A percentile compares a stretch with the other conserved stretches of the same genome.
phyloP scores from a whole-genome alignment of 106 monocot species.

The Dactylorhiza incarnata region DNA sequence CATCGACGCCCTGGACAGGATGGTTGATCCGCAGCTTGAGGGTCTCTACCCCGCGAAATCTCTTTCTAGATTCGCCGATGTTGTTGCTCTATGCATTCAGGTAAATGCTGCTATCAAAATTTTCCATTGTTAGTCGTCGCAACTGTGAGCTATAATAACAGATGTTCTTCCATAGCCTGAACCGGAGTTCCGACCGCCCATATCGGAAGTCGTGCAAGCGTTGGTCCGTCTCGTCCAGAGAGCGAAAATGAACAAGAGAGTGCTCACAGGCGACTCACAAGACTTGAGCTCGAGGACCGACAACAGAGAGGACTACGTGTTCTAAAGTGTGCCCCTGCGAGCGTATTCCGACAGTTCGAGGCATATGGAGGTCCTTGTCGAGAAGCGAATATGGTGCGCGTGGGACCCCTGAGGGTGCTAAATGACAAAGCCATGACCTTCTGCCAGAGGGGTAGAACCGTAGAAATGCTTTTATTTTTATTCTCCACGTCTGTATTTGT shows the following conservation, averaged over 20 bases:
- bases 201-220: conserved; percentile 65
- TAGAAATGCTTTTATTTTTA: too few relatives aligned
- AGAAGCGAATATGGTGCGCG: too few relatives aligned
- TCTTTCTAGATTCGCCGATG: conserved; percentile 88
- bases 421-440: too few relatives aligned
- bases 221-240: conserved; percentile 54
- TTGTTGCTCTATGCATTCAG: conserved; percentile 90
- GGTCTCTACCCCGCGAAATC: conserved; percentile 93
- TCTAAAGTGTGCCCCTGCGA: neutral
- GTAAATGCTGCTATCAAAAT: conserved; percentile 22
- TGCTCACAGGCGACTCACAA: conserved; percentile 23
- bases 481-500: too few relatives aligned
- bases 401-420: too few relatives aligned
- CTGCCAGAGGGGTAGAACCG: too few relatives aligned
- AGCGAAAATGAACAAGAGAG: conserved; percentile 53
- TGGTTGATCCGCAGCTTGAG: conserved; percentile 87
- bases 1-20: conserved; percentile 83
- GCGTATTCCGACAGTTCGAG: too few relatives aligned
- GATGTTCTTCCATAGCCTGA: conserved; percentile 27
- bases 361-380: too few relatives aligned
- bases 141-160: neutral
- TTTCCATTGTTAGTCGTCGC: neutral
- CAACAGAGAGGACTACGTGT: neutral
- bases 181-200: conserved; percentile 61
- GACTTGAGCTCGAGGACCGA: neutral